Evolutionary conservation across 176 grass and related monocot genomes (phyloP), one percentile per base, ranked within the genome.

Genomic region (Coix lacrymajobi): DNA sequence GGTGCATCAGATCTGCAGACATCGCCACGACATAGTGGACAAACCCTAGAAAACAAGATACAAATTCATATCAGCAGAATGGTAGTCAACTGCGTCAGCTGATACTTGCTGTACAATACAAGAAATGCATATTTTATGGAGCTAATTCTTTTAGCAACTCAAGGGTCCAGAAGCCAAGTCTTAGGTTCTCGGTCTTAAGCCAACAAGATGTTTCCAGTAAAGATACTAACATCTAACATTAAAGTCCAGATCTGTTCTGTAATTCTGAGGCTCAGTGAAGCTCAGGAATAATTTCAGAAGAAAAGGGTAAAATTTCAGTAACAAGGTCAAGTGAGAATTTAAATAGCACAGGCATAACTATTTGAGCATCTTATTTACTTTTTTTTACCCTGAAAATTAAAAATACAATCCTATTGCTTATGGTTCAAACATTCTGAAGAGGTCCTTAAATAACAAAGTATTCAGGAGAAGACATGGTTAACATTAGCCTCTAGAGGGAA

Each of bases 11-110:
- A 88, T 89, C 77, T 89, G 85, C 96, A 99, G 60, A 99, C 91
- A 85, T 99, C 89, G 0, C 93, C 87, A 12, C 96, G 93, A 78
- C 96, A 99, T 85, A 99, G 96, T 81, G 96, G 96, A 48, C 93
- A 99, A 66, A 99, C 96, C 89, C 96, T 99, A 71, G 64, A 66
- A 84, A 75, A 83, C 19, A 56, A 17, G 12, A 68, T 6, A 72
- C 5, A 16, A 34, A 69, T 34, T 69, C 43, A 31, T 65, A 78
- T 86, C 79, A 81, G 51, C 40, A 78, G 73, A 66, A 75, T 67
- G 36, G 36, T 11, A 25, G 57, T 64, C 38, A 29, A 12, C 33
- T 0, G 22, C 13, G 16, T 7, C 39, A 82, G 51, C 51, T 8
- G 33, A 70, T 48, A 22, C 36, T 45, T 80, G 71, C 40, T 24